These are phyloP conservation scores for Capsella bursapastoris DNA, from an alignment of 345 rosid species.

Conservation along the genomic window DNA sequence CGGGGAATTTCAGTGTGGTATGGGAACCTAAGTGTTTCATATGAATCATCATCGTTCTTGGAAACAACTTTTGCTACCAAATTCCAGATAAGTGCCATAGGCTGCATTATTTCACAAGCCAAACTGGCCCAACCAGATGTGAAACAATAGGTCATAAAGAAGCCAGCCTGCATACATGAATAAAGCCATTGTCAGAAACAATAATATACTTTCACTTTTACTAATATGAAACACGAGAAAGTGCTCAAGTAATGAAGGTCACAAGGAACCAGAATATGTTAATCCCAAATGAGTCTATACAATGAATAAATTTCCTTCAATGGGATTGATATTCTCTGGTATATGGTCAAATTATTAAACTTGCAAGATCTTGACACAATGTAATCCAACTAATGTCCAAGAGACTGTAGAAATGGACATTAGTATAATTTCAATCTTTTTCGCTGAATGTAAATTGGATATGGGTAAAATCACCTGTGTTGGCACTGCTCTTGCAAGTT, in stretches of 20 bases:
- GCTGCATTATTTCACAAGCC: constrained; percentile 78
- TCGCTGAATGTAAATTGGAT: not conserved
- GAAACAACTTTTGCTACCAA: constrained; percentile 51
- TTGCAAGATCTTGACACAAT: constrained; percentile 3
- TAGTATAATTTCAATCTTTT: not conserved
- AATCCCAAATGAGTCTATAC: not conserved
- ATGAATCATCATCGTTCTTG: constrained; percentile 53
- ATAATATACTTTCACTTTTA: not conserved
- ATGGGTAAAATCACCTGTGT: constrained; percentile 61
- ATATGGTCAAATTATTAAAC: not conserved
- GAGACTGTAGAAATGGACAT: not conserved
- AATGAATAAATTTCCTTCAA: not conserved
- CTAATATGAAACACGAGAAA: not conserved
- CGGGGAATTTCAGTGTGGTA: constrained; percentile 88
- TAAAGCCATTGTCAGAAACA: constrained; percentile 30
- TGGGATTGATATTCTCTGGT: not conserved
- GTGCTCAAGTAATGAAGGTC: constrained; percentile 2
- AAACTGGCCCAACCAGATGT: constrained; percentile 93
- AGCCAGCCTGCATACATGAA: constrained; percentile 71
- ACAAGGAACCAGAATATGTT: not conserved
- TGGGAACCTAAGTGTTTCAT: constrained; percentile 60
- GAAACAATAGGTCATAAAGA: constrained; percentile 87
- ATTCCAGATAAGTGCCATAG: constrained; percentile 60
- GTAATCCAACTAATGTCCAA: constrained; percentile 3
- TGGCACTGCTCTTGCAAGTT: constrained; percentile 84